Evolutionary conservation across 2,329 filamentous ascomycete species (phyloP).

Genomic region (Ophiocordyceps camponoti-floridani): DNA sequence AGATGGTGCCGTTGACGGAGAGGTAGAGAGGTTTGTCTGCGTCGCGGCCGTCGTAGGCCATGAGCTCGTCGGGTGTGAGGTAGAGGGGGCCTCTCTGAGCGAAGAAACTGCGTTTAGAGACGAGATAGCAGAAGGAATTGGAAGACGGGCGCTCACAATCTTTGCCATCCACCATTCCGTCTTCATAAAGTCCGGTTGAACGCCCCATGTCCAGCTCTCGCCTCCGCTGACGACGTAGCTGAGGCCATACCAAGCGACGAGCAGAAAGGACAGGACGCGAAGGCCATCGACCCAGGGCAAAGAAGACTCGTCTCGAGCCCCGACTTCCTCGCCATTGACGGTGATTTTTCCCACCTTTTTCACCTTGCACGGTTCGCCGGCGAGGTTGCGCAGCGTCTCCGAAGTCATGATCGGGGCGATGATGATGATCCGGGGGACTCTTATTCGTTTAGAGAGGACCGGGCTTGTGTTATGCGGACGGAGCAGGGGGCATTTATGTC

Average conservation of each 20-base stretch:
- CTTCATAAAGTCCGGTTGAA: constrained; percentile 42
- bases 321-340: not conserved
- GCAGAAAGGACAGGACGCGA: constrained; percentile 48
- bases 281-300: constrained; percentile 44
- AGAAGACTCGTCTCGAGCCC: constrained; percentile 37
- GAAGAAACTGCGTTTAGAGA: not conserved
- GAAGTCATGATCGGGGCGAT: too few relatives aligned
- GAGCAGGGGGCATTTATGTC: too few relatives aligned
- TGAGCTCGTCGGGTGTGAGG: constrained; percentile 60
- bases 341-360: too few relatives aligned
- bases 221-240: constrained; percentile 63
- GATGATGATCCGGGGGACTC: too few relatives aligned
- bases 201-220: constrained; percentile 50
- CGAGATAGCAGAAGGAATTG: constrained; percentile 2
- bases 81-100: constrained; percentile 37
- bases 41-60: constrained; percentile 61
- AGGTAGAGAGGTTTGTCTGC: constrained; percentile 67
- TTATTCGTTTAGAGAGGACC: too few relatives aligned
- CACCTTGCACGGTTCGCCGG: too few relatives aligned
- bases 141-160: constrained; percentile 36
- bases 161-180: constrained; percentile 39
- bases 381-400: too few relatives aligned
- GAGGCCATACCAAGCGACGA: constrained; percentile 47
- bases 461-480: too few relatives aligned
- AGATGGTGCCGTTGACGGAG: constrained; percentile 74